Conservation (phyloP, 31 red algal genomes). For the Asparagopsis taxiformis region DNA sequence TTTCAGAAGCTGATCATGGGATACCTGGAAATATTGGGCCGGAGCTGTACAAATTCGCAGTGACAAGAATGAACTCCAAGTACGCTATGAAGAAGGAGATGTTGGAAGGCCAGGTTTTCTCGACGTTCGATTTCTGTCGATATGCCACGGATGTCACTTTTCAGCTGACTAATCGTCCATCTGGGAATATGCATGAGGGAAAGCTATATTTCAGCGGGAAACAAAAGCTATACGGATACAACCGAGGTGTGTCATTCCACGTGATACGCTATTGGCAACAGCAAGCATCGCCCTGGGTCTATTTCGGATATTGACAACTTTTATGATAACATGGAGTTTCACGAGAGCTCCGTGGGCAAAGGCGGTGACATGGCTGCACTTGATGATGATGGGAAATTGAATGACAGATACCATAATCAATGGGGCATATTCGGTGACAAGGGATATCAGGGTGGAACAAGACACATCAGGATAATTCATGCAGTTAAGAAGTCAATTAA, state of each 20-base stretch:
- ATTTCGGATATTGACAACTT: background rate
- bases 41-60: too few relatives aligned
- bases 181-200: background rate
- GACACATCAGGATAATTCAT: background rate
- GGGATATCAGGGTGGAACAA: background rate
- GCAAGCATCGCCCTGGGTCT: background rate
- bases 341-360: background rate
- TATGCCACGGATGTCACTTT: background rate
- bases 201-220: background rate
- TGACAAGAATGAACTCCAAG: too few relatives aligned
- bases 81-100: too few relatives aligned
- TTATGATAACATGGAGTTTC: background rate
- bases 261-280: background rate
- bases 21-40: too few relatives aligned
- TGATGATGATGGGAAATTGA: background rate
- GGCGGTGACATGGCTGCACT: background rate
- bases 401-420: background rate
- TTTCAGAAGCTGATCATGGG: too few relatives aligned
- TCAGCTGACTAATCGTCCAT: background rate
- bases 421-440: background rate
- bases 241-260: background rate
- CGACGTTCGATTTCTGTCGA: background rate
- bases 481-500: background rate
- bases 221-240: background rate
- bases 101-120: too few relatives aligned